Base-by-base conservation (phyloP, 2,329 filamentous ascomycete genomes). In the Hypoxylon sp. region DNA sequence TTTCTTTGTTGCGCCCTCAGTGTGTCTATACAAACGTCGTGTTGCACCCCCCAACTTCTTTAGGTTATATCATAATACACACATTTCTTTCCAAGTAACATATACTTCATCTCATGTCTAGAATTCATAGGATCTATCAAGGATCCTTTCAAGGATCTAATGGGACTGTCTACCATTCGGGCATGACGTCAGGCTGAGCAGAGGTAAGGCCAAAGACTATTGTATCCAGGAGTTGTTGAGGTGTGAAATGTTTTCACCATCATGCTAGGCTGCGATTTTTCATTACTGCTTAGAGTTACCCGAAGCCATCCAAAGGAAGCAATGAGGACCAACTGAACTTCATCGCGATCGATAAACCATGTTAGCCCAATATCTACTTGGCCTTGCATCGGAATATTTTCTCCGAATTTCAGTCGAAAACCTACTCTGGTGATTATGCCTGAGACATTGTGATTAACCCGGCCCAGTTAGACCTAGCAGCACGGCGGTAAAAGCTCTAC, bases 141-240 rank as follows among this genome's bases (percentile, higher is more conserved):
- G 5, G 24, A 26, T 24, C 13, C 6, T n/a, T 8, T 7, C 24
- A 41, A 49, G 39, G 8, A 24, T 8, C 19, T 44, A 13, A 26
- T 24, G 47, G 37, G 32, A 20, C 32, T 53, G 30, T 32, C 37
- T 30, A 62, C 44, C 54, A 20, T 62, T 65, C 19, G 3, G 32
- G 52, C 48, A 56, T 59, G 59, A 54, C 43, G 51, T 65, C 47
- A 55, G 49, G 39, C 2, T 34, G 3, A 24, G 8, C 13, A 32
- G 15, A 37, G 17, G 11, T 44, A 15, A 56, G 24, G 49, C 34
- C 47, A 49, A 51, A 46, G 28, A 34, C 30, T 4, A 5, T 22
- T 26, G 49, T 32, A 22, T 39, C 34, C 15, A n/a, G 34, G 7
- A 15, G 19, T 39, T 39, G 6, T 5, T 39, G 3, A 6, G 19